Conservation (phyloP, 257 asterid genomes). For the Penstemon davidsonii region DNA sequence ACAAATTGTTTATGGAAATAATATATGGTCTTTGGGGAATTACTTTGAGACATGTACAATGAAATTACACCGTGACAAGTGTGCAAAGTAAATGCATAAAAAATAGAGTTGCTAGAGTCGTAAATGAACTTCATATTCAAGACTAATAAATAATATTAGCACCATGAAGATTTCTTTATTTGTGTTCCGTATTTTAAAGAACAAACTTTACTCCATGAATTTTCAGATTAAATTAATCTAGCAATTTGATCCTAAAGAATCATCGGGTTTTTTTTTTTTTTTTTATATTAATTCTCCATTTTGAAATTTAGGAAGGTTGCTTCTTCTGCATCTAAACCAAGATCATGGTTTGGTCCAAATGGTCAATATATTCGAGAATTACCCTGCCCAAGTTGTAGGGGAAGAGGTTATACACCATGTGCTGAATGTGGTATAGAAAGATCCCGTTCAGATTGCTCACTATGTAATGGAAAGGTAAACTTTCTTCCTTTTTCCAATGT, state of each 20-base stretch:
- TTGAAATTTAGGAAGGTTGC: conserved; percentile 46
- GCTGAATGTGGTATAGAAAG: conserved; percentile 86
- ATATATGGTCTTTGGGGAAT: too few species aligned
- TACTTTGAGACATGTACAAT: background rate
- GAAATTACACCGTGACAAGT: too few species aligned
- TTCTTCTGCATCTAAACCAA: conserved; percentile 60
- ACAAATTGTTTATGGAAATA: too few species aligned
- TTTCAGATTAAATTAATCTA: too few species aligned
- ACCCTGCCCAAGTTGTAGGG: conserved; percentile 96
- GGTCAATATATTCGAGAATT: conserved; percentile 89
- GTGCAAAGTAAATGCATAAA: too few species aligned
- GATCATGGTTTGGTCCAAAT: conserved; percentile 97
- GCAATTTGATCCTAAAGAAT: background rate
- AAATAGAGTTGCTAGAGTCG: too few species aligned
- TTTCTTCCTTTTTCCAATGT: background rate
- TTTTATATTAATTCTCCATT: background rate
- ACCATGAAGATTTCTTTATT: too few species aligned
- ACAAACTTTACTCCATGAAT: too few species aligned
- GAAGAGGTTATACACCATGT: conserved; percentile 94
- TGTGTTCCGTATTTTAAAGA: too few species aligned
- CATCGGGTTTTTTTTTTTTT: conserved; percentile 12
- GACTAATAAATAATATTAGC: too few species aligned
- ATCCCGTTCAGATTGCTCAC: conserved; percentile 75
- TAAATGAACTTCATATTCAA: too few species aligned
- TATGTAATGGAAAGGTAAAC: conserved; percentile 77